phyloP scores from a whole-genome alignment of 768 basidiomycete species.

The Agaricus sinodeliciosus region DNA sequence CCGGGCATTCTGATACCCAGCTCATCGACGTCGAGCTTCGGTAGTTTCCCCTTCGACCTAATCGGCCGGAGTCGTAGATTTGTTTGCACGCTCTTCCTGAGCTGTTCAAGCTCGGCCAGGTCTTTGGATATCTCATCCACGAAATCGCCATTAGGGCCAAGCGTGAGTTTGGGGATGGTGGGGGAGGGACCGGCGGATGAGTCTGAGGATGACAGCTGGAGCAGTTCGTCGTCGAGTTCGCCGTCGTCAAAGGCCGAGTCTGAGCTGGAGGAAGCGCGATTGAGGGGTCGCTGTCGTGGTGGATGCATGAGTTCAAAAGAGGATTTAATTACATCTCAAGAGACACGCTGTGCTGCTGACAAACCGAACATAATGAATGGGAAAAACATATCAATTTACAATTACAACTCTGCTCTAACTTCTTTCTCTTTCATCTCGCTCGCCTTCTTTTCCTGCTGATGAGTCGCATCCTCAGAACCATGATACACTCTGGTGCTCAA shows the following conservation, averaged over 20 bases:
- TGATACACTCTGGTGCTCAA: conserved; percentile 35
- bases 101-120: conserved; percentile 57
- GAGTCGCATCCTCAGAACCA: conserved; percentile 14
- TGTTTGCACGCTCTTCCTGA: conserved; percentile 66
- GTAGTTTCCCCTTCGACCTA: conserved; percentile 46
- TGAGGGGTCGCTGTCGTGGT: conserved; percentile 6
- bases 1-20: conserved; percentile 14
- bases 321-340: neutral
- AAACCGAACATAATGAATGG: conserved; percentile 3
- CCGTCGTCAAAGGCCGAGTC: conserved; percentile 15
- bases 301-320: conserved; percentile 8
- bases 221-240: conserved; percentile 31
- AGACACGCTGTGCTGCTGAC: conserved; percentile 9
- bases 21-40: conserved; percentile 31
- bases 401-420: conserved; percentile 16
- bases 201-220: conserved; percentile 34
- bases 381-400: neutral
- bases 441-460: neutral
- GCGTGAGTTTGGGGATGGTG: conserved; percentile 8
- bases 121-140: conserved; percentile 62
- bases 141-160: neutral
- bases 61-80: conserved; percentile 79
- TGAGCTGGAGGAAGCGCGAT: conserved; percentile 7
- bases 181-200: conserved; percentile 27
- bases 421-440: neutral